Evolutionary conservation across 2,329 filamentous ascomycete species (phyloP).

Genomic region (Aspergillus tanneri): DNA sequence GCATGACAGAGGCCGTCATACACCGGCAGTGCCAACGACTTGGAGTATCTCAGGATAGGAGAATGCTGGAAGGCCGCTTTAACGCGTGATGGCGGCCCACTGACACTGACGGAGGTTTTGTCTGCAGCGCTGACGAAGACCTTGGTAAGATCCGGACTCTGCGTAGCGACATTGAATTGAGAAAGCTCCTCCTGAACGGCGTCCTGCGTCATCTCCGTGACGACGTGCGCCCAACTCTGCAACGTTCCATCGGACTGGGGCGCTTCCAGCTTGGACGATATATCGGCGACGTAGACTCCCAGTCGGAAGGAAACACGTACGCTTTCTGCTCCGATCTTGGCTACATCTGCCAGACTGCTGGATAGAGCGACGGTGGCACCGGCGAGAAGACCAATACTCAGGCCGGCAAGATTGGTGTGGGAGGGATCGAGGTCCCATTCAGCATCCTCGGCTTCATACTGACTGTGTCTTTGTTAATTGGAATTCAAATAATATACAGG

Average conservation of each 20-base stretch:
- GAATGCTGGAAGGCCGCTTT: conserved; percentile 17
- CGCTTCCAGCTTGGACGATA: conserved; percentile 46
- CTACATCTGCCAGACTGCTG: conserved; percentile 40
- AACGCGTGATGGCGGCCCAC: conserved; percentile 24
- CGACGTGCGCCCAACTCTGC: conserved; percentile 15
- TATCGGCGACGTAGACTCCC: conserved; percentile 43
- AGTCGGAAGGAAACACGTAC: conserved; percentile 49
- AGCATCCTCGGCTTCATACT: conserved; percentile 29
- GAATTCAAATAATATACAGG: no score
- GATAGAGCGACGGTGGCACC: conserved; percentile 46
- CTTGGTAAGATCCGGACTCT: conserved; percentile 18
- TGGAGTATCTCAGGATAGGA: conserved; percentile 17
- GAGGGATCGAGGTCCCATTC: conserved; percentile 23
- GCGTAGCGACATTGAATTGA: conserved; percentile 6
- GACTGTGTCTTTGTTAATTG: conserved; percentile 22
- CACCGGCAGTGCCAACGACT: conserved; percentile 21
- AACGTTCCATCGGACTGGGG: conserved; percentile 24
- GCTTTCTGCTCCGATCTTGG: conserved; percentile 43
- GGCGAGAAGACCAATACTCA: conserved; percentile 49
- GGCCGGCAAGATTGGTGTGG: conserved; percentile 38
- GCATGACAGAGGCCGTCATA: conserved; percentile 34
- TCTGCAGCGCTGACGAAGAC: conserved; percentile 22
- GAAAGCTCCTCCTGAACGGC: conserved; percentile 13
- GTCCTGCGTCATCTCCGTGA: conserved; percentile 6
- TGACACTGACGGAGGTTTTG: conserved; percentile 23